Evolutionary conservation across 805 yeast genomes (phyloP).

Genomic region (Yamadazyma sp.): DNA sequence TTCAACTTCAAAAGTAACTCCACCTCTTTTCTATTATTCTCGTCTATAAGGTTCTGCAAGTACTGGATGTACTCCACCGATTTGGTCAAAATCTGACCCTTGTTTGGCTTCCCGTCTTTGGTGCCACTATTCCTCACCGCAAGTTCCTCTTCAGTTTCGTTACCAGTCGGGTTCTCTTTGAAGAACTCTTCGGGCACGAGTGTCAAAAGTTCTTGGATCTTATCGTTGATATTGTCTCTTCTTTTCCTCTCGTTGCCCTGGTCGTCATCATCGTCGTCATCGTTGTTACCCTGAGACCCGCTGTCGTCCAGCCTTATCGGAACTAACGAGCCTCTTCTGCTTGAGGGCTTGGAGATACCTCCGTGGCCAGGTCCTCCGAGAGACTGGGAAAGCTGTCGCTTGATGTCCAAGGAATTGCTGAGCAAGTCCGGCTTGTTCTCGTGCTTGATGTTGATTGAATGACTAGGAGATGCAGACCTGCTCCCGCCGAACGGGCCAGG

Average conservation of each 20-base stretch:
- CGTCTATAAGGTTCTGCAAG: conserved; percentile 72
- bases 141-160: conserved; percentile 26
- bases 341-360: conserved; percentile 36
- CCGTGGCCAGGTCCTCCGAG: conserved; percentile 20
- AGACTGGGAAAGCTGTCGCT: conserved; percentile 42
- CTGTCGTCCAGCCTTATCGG: conserved; percentile 22
- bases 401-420: conserved; percentile 28
- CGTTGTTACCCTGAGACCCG: conserved; percentile 13
- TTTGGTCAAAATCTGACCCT: conserved; percentile 76
- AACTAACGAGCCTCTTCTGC: conserved; percentile 34
- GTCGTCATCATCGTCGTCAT: conserved; percentile 30
- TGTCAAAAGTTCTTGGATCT: conserved; percentile 42
- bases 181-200: conserved; percentile 37
- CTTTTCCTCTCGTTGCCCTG: conserved; percentile 43
- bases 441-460: conserved; percentile 30
- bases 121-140: conserved; percentile 52
- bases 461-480: conserved; percentile 16
- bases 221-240: conserved; percentile 45
- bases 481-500: conserved; percentile 6
- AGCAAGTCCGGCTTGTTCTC: conserved; percentile 17
- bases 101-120: conserved; percentile 81
- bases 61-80: conserved; percentile 70
- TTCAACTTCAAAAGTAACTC: conserved; percentile 64
- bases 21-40: conserved; percentile 74
- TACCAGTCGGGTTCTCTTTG: conserved; percentile 14